Evolutionary conservation across 768 basidiomycete genomes (phyloP), one percentile per base, ranked within the genome.

Genomic region (Mycena pura): DNA sequence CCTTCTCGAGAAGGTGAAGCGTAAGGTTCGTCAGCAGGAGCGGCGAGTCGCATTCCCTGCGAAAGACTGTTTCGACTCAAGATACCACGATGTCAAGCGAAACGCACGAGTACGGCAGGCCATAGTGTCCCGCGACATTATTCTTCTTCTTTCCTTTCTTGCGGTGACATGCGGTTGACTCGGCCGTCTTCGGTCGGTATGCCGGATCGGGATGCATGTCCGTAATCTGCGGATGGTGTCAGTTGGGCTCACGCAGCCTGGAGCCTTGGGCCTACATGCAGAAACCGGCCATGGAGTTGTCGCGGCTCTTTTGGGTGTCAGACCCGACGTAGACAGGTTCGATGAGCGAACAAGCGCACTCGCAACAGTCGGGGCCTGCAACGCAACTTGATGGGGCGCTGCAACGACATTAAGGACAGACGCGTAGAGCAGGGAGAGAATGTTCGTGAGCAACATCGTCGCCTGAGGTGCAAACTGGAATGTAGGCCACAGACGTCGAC

Each of bases 201-300:
- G 83, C 76, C 21, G 86, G 84, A 74, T 93, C 92, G 31, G 92
- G 92, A 69, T 95, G 93, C 57, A 93, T 85, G 73, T 95, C 93
- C 21, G 91, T 92, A 63, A 94, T 86, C 62, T 63, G 25, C 8
- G 25, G 5, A 36, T 3, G 29, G 34, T 25, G 28, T 57, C 19
- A 59, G 52, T 17, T 9, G 27, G n/a, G 31, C 38, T 17, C 21
- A 5, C 14, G 39, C 24, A 28, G 14, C 28, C 25, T 3, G 11
- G 21, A 22, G 9, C 17, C 36, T 10, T 13, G 48, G 4, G 10
- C 47, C 28, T 43, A 61, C 60, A 24, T 93, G 91, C 24, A 94
- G 72, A 74, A 93, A 93, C 44, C 90, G 84, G 10, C 90, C 90
- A 57, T 85, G 84, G 19, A 91, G 78, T 70, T 82, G 85, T 58